A percentile compares a stretch with the other conserved stretches of the same genome.
Conservation (phyloP, 768 basidiomycete species). For the Psilocybe tampanensis region DNA sequence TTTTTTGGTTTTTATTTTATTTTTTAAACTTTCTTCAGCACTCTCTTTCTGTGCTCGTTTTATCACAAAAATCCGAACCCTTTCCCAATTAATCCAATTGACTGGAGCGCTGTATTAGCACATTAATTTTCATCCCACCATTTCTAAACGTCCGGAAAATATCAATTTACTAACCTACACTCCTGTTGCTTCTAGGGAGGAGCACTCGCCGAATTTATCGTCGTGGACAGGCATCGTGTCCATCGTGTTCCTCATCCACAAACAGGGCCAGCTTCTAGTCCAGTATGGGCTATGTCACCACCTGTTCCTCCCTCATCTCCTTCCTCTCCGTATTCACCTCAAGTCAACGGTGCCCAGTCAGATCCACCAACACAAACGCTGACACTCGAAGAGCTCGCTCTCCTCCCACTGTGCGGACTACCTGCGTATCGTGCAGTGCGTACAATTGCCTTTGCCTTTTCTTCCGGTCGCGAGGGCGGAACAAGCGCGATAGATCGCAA, state of each 20-base stretch:
- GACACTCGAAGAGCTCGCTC: constrained; percentile 73
- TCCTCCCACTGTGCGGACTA: constrained; percentile 78
- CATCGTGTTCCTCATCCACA: constrained; percentile 71
- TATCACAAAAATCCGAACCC: too few species aligned
- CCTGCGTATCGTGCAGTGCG: constrained; percentile 83
- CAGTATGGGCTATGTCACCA: constrained; percentile 6
- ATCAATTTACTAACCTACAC: constrained; percentile 10
- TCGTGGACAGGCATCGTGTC: constrained; percentile 78
- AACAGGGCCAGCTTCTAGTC: constrained; percentile 25
- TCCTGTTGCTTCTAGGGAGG: constrained; percentile 58
- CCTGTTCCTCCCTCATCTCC: not conserved
- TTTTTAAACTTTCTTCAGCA: constrained; percentile 2
- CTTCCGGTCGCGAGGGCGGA: constrained; percentile 21
- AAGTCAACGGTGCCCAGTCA: constrained; percentile 11
- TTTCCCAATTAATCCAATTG: too few species aligned
- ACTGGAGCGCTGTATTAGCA: too few species aligned
- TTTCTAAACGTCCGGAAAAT: too few species aligned
- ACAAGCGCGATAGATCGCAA: constrained; percentile 1
- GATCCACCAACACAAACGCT: constrained; percentile 28
- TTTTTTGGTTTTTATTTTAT: constrained; percentile 15
- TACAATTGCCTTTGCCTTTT: constrained; percentile 57
- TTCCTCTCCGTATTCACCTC: not conserved
- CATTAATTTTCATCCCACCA: too few species aligned
- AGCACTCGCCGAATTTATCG: constrained; percentile 86
- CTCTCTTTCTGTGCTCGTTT: not conserved